Evolutionary conservation across 2,329 filamentous ascomycete species (phyloP), one percentile per base, ranked within the genome.

Genomic region (Colletotrichum lentis): DNA sequence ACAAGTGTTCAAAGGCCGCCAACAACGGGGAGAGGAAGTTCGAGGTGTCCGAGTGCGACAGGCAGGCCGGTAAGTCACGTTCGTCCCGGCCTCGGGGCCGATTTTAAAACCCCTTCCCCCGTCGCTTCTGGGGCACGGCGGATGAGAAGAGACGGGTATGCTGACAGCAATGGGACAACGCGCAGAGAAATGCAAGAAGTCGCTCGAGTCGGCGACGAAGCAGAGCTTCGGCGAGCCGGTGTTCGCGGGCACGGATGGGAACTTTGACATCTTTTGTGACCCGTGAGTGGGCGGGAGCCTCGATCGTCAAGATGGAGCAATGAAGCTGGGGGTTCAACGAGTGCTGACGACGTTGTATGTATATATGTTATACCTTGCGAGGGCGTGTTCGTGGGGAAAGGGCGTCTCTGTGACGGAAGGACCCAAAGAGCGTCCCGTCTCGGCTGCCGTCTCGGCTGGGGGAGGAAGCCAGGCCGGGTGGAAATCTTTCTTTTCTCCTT

Each of bases 231-330:
- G 68, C 57, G 73, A 77, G 7, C 75, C 76, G n/a, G 71, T 72
- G 16, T 72, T 83, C 46, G 76, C 79, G 39, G 80, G 77, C 62
- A 78, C 80, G 8, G 79, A 80, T 59, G 77, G 77, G 37, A 74
- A 83, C 24, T 83, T 83, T 69, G 80, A 84, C 64, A 80, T 81
- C 69, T 83, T 83, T 68, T 85, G 83, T 72, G 81, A 83, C 41
- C 52, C 77, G 56, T 80, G 71, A 77, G 46, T 1, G 22, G 1
- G 14, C n/a, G 43, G 27, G 6, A 8, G 49, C 31, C 18, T 37
- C 18, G 31, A 18, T 50, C 20, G 8, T 14, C 10, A n/a, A 53
- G 18, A n/a, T 31, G 7, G 27, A 35, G 49, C 11, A 37, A 31
- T 31, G 18, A 37, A n/a, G 27, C 12, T 11, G 18, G 18, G 5